phyloP scores from a whole-genome alignment of 176 grass and related monocot genomes.

The Coix lacrymajobi region DNA sequence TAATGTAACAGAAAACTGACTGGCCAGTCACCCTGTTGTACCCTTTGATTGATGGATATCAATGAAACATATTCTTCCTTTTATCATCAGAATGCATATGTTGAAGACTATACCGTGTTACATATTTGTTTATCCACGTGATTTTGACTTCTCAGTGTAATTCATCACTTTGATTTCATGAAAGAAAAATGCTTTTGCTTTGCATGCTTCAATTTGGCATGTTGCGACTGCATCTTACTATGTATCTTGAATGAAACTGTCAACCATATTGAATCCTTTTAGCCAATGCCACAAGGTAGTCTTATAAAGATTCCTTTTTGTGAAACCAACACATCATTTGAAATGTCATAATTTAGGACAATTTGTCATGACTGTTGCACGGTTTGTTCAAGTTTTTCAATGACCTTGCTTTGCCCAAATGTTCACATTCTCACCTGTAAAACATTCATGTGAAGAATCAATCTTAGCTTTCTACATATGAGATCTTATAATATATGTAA shows the following conservation, averaged over 20 bases:
- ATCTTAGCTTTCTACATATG: neutral
- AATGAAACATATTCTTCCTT: conserved; percentile 29
- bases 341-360: neutral
- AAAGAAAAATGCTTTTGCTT: neutral
- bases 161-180: neutral
- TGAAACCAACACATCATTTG: neutral
- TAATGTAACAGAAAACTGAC: conserved; percentile 31
- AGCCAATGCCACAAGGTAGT: neutral
- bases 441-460: neutral
- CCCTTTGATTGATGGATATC: conserved; percentile 24
- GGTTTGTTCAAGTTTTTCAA: neutral
- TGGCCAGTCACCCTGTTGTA: conserved; percentile 31
- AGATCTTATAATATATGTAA: neutral
- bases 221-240: neutral
- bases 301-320: neutral
- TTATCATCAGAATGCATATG: conserved; percentile 1
- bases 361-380: neutral
- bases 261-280: neutral
- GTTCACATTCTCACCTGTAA: neutral
- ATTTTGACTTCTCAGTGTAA: neutral
- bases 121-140: neutral
- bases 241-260: neutral
- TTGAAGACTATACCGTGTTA: neutral
- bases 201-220: neutral
- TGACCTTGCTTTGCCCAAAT: neutral